Evolutionary conservation across 331 rosid genomes (phyloP).

Genomic region (Acacia concinna): DNA sequence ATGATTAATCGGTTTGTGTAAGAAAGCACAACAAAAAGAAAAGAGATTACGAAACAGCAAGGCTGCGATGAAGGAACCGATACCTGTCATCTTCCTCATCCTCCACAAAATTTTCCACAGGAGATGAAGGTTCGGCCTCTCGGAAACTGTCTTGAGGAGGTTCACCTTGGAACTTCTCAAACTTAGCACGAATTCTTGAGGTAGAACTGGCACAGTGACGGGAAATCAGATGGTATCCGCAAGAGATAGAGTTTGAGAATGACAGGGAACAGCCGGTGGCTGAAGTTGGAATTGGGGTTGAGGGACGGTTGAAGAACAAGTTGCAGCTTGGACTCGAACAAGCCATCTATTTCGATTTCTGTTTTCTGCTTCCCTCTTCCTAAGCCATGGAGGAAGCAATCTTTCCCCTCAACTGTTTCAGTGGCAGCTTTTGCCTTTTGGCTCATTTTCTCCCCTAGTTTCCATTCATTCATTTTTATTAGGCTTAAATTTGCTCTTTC

Average conservation of each 20-base stretch:
- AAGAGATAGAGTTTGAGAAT: slow-evolving; percentile 39
- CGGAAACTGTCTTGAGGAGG: slow-evolving; percentile 36
- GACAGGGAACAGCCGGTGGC: slow-evolving; percentile 51
- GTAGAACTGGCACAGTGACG: slow-evolving; percentile 28
- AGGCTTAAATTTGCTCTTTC: neutral
- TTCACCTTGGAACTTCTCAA: slow-evolving; percentile 75
- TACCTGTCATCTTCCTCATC: slow-evolving; percentile 80
- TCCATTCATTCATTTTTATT: neutral
- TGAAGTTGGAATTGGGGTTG: slow-evolving; percentile 46
- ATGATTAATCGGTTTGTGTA: slow-evolving; percentile 2
- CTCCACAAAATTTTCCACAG: slow-evolving; percentile 20
- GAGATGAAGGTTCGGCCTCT: slow-evolving; percentile 38
- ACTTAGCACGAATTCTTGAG: slow-evolving; percentile 68
- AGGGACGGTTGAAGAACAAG: slow-evolving; percentile 32
- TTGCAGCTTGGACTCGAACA: slow-evolving; percentile 50
- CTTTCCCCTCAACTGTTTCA: neutral
- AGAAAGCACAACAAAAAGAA: neutral
- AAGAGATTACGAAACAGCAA: neutral
- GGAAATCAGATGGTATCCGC: slow-evolving; percentile 35
- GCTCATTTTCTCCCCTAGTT: neutral
- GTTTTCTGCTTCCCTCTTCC: slow-evolving; percentile 12
- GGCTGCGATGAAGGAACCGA: neutral
- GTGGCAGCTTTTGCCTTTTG: neutral
- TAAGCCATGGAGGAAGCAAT: slow-evolving; percentile 22
- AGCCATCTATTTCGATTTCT: slow-evolving; percentile 50